Percentiles rank a stretch among this genome's conserved stretches.
Evolutionary conservation across 1,284 basidiomycete species (phyloP).

Genomic region (Phaffia rhodozyma): DNA sequence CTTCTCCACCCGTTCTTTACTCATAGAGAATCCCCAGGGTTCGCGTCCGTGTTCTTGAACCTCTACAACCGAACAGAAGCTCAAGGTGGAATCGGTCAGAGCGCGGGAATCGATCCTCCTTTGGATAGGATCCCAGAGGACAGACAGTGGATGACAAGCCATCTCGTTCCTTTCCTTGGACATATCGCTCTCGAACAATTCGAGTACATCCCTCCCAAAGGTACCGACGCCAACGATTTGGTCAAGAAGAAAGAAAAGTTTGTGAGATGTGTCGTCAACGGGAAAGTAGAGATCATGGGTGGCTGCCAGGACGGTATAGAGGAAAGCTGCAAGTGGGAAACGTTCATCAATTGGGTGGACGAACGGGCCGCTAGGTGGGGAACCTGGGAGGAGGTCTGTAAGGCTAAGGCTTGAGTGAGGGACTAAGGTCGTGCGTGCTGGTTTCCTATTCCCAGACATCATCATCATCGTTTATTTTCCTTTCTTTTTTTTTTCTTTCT

Average conservation of each 20-base stretch:
- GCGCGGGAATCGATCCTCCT: conserved; percentile 21
- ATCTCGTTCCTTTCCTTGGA: conserved; percentile 38
- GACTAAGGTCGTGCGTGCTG: background rate
- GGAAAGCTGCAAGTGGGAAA: conserved; percentile 30
- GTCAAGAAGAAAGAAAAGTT: conserved; percentile 25
- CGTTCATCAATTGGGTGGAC: conserved; percentile 30
- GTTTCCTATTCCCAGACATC: too few species aligned
- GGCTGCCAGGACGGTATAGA: conserved; percentile 35
- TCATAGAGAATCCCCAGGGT: conserved; percentile 38
- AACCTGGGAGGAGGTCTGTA: conserved; percentile 29
- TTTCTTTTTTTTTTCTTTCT: too few species aligned
- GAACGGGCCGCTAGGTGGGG: conserved; percentile 29
- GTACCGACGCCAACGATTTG: background rate
- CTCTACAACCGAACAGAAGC: conserved; percentile 25
- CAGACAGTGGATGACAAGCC: conserved; percentile 34
- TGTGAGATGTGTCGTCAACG: conserved; percentile 37
- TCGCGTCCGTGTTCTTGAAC: conserved; percentile 37
- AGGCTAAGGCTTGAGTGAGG: background rate
- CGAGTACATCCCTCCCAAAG: conserved; percentile 21
- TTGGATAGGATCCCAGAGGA: conserved; percentile 27
- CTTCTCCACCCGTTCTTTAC: conserved; percentile 36
- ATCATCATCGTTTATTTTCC: too few species aligned
- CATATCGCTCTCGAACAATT: conserved; percentile 37
- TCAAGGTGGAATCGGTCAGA: too few species aligned
- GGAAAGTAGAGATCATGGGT: conserved; percentile 32